A percentile compares a stretch with the other conserved stretches of the same genome.
Conservation (phyloP, 1,139 yeast genomes). For the Suhomyces chickasaworum region DNA sequence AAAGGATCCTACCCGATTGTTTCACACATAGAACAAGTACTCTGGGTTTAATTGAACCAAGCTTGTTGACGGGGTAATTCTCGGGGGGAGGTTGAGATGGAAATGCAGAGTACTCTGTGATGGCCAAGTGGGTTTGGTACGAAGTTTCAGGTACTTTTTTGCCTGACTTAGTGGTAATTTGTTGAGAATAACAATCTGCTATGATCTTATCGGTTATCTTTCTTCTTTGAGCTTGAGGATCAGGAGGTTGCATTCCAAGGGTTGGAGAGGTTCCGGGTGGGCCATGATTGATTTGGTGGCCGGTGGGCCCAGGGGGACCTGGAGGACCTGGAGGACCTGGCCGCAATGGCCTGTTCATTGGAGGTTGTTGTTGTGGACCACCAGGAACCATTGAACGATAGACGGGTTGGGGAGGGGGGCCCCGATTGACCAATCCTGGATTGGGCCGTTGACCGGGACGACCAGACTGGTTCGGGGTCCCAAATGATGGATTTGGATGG, state of each 20-base stretch:
- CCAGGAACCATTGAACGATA: conserved; percentile 8
- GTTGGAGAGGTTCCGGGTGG: conserved; percentile 4
- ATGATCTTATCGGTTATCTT: conserved; percentile 36
- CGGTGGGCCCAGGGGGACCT: background rate
- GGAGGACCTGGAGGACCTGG: conserved; percentile 3
- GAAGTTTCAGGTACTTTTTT: conserved; percentile 33
- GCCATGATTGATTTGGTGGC: too few species aligned
- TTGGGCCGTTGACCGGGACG: conserved; percentile 2
- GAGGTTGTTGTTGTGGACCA: conserved; percentile 2
- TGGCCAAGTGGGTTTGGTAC: conserved; percentile 41
- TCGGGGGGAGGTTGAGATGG: conserved; percentile 46
- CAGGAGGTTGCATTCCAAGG: background rate
- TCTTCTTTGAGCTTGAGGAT: conserved; percentile 8
- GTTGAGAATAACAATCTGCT: conserved; percentile 46
- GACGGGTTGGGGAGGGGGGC: conserved; percentile 5
- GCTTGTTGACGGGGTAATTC: conserved; percentile 28
- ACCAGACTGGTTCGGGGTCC: background rate
- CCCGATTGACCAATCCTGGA: conserved; percentile 3
- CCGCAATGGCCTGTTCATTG: background rate
- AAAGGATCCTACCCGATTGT: conserved; percentile 60
- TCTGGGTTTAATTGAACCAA: conserved; percentile 43
- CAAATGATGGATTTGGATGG: conserved; percentile 9
- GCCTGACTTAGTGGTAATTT: conserved; percentile 31
- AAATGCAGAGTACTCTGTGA: conserved; percentile 42
- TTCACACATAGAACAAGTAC: conserved; percentile 45